Conservation (phyloP, 2,329 filamentous ascomycete genomes). For the Fusarium pseudonygamai region DNA sequence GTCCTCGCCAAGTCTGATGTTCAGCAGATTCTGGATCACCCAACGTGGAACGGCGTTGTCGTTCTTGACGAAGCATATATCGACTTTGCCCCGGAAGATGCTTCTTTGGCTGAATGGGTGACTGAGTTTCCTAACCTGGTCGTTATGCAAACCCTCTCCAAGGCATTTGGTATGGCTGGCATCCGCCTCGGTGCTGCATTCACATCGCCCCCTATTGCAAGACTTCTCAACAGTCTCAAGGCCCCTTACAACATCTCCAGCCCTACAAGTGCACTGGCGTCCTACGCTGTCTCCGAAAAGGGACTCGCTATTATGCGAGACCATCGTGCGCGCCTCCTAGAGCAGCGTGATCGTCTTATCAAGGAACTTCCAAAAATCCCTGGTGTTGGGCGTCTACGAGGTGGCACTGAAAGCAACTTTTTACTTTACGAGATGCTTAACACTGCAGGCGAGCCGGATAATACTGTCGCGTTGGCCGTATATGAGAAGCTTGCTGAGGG, state of each 20-base stretch:
- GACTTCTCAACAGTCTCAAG: conserved; percentile 89
- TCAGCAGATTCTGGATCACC: conserved; percentile 78
- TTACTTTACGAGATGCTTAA: conserved; percentile 89
- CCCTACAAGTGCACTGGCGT: conserved; percentile 84
- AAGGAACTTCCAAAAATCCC: conserved; percentile 76
- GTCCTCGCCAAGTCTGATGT: conserved; percentile 81
- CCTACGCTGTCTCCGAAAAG: conserved; percentile 71
- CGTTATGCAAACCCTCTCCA: conserved; percentile 98
- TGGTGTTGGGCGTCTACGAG: conserved; percentile 83
- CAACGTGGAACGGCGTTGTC: conserved; percentile 94
- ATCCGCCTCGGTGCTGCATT: conserved; percentile 92
- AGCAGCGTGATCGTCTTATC: conserved; percentile 81
- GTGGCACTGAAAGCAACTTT: conserved; percentile 87
- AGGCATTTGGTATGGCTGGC: conserved; percentile 94
- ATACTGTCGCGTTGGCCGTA: conserved; percentile 77
- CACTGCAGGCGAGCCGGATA: conserved; percentile 77
- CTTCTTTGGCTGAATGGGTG: conserved; percentile 91
- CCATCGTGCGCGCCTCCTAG: conserved; percentile 75
- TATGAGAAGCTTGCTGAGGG: conserved; percentile 88
- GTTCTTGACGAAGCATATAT: conserved; percentile 96
- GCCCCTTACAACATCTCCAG: conserved; percentile 96
- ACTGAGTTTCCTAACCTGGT: conserved; percentile 93
- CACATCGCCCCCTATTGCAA: conserved; percentile 76
- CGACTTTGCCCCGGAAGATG: conserved; percentile 82
- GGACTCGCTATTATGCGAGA: conserved; percentile 78